Evolutionary conservation across 345 rosid species (phyloP), one percentile per base, ranked within the genome.

Genomic region (Turnera subulata): DNA sequence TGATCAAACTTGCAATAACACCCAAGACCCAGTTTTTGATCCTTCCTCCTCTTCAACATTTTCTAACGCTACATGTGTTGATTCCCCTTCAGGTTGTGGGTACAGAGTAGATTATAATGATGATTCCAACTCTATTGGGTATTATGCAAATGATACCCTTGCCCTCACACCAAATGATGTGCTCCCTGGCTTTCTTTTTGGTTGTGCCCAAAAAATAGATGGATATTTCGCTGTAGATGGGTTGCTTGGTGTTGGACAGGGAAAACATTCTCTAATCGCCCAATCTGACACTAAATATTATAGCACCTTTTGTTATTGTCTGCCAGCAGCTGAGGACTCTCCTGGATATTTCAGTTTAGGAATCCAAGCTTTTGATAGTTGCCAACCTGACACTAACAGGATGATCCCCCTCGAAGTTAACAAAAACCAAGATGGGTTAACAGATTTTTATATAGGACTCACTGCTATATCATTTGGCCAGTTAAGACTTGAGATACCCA

Each of bases 251-350:
- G 43, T 65, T 6, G 60, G 72, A 4, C 38, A 12, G 16, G 45
- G 43, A 5, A 33, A 10, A 0, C 14, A 14, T 20, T 58, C 77
- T 4, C 35, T 76, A 3, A 13, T 55, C n/a, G 33, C 49, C 2
- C 80, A 76, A 45, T 47, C 61, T 16, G 11, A 14, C 4, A 1
- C 18, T 1, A 17, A 1, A 0, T 65, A 33, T 6, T 40, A 21
- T 1, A 11, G 22, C 16, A 15, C 33, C n/a, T 76, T 72, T 59
- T 65, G 69, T 11, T 68, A 72, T 52, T 72, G 80, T 64, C 66
- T 76, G 18, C 66, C 76, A 3, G 32, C 64, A 16, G 16, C 47
- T 2, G 39, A 26, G 29, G 55, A 47, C 62, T 58, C 72, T 0
- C 5, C 23, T 6, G 70, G 76, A 4, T 66, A 57, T 38, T 26